A percentile compares a stretch with the other conserved stretches of the same genome.
Evolutionary conservation across 495 filamentous ascomycete genomes (phyloP).

Genomic region (Bacidia gigantensis): DNA sequence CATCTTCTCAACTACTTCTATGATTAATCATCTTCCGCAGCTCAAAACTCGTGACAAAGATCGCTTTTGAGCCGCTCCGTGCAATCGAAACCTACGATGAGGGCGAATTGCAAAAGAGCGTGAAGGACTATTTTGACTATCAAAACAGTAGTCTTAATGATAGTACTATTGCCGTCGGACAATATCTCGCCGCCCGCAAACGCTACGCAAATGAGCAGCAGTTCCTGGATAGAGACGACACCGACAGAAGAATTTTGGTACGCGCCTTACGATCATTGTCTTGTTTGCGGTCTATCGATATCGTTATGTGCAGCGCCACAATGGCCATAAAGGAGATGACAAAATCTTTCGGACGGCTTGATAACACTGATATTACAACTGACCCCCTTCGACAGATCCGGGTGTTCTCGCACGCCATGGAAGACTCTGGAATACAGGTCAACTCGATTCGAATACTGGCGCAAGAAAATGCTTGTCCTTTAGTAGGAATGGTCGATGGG

Average conservation of each 20-base stretch:
- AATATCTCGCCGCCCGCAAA: not conserved
- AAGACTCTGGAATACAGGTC: not conserved
- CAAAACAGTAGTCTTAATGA: not conserved
- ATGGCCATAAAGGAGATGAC: not conserved
- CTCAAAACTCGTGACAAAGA: too few species aligned
- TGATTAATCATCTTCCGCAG: too few species aligned
- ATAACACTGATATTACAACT: not conserved
- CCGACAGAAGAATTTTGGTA: not conserved
- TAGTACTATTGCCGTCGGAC: not conserved
- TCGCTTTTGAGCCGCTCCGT: not conserved
- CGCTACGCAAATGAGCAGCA: not conserved
- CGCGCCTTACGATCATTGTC: not conserved
- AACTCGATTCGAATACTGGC: not conserved
- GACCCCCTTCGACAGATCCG: not conserved
- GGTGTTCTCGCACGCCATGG: not conserved
- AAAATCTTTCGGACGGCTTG: not conserved
- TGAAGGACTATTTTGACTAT: not conserved
- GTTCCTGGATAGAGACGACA: not conserved
- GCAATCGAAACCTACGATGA: not conserved
- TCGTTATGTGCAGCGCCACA: not conserved
- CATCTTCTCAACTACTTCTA: too few species aligned
- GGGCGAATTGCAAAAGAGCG: not conserved
- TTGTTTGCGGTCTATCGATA: not conserved
- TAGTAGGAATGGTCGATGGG: not conserved
- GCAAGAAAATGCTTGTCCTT: not conserved